Conservation (phyloP, 345 rosid species). For the Pugionium cornutum region DNA sequence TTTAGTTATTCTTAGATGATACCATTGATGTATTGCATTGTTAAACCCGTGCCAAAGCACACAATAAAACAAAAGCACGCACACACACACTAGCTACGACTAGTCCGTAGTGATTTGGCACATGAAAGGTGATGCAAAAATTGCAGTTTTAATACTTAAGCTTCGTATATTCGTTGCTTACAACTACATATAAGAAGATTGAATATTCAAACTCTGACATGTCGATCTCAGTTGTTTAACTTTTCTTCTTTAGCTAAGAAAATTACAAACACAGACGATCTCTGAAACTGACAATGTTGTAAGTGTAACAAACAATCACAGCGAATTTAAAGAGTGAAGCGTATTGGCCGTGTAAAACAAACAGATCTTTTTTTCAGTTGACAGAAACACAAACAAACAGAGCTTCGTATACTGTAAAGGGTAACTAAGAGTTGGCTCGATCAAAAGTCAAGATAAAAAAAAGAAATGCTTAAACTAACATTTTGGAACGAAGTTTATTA, state of each 20-base stretch:
- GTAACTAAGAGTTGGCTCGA: no score
- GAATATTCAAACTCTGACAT: no score
- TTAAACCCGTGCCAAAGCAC: conserved; percentile 25
- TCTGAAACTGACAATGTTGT: not conserved
- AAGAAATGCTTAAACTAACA: conserved; percentile 24
- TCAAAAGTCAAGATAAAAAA: no score
- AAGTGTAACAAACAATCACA: not conserved
- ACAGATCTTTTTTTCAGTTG: conserved; percentile 2
- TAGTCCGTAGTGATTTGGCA: no score
- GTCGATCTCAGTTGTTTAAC: no score
- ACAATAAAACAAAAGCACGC: conserved; percentile 33
- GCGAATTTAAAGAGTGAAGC: not conserved
- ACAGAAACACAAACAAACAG: no score
- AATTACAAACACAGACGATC: not conserved
- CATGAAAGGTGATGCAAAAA: no score
- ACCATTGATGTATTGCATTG: conserved; percentile 19
- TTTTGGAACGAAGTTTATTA: conserved; percentile 69
- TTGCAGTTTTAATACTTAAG: no score
- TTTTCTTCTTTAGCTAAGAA: not conserved
- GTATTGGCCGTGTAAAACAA: conserved; percentile 13
- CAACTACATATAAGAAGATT: no score
- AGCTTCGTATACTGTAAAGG: no score
- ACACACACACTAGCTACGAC: not conserved
- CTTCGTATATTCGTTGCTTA: no score
- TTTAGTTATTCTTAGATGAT: not conserved